Evolutionary conservation across 148 eudicot genomes (phyloP), one percentile per base, ranked within the genome.

Genomic region (Camellia japonica): DNA sequence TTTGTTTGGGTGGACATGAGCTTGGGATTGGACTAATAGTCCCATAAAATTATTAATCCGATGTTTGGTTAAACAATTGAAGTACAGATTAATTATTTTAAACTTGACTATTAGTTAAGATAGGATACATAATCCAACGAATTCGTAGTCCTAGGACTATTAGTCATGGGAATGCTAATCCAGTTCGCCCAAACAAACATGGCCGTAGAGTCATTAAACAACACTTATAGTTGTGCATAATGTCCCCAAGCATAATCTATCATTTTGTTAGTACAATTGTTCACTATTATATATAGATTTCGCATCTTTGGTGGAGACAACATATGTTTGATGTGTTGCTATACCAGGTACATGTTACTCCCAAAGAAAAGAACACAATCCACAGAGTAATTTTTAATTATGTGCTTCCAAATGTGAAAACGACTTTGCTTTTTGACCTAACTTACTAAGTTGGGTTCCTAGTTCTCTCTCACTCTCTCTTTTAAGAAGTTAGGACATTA

Each of bases 141-240:
- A n/a, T n/a, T n/a, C n/a, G n/a, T n/a, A n/a, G n/a, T n/a, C n/a
- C n/a, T n/a, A n/a, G n/a, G n/a, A n/a, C n/a, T n/a, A n/a, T n/a
- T n/a, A n/a, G n/a, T n/a, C n/a, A n/a, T n/a, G n/a, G n/a, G n/a
- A n/a, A n/a, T n/a, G n/a, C n/a, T n/a, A n/a, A n/a, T n/a, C n/a
- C n/a, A n/a, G n/a, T n/a, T n/a, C n/a, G n/a, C n/a, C n/a, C n/a
- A n/a, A n/a, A n/a, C n/a, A n/a, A n/a, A n/a, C n/a, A n/a, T n/a
- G n/a, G n/a, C n/a, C n/a, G n/a, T n/a, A 20, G 68, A 19, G 68
- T 64, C 12, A 64, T 64, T 62, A 62, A 62, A 62, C 66, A 62
- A 62, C 38, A 62, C 66, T 23, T 64, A 30, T 1, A 23, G 30
- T 12, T 23, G 5, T 64, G 12, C 38, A 62, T 18, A 62, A 62